Base-by-base conservation (phyloP, 257 asterid genomes). In the Voacanga thouarsii region DNA sequence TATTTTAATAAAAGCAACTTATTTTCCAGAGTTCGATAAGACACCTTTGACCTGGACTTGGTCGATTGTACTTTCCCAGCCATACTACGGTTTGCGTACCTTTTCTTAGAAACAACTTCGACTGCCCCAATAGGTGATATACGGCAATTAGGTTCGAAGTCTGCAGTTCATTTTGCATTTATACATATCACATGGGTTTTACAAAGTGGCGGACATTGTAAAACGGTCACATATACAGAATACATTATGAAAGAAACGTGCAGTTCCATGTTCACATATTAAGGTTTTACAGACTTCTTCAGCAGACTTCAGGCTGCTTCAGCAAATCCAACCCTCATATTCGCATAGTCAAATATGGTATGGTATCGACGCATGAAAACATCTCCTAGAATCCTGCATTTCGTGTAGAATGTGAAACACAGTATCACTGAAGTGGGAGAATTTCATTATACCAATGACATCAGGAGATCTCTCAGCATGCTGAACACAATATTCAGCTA, bases 311-410 rank as follows among this genome's bases (percentile, higher is more conserved):
- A 92, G 72, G 96, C 91, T 78, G 94, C 93, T 84, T 89, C 91
- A 19, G 97, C 94, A 61, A 91, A 92, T n/a, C 96, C 97, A 69
- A 92, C 90, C 82, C 82, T 84, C 89, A 83, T 28, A 12, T 92
- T 86, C 50, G 90, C 97, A 33, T 83, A 91, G 74, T 92, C 97
- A 41, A 92, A 92, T 78, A 92, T 94, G 0, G 94, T 91, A 83
- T 92, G 97, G 77, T 89, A 92, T 44, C 63, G 88, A 5, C 97
- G 96, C 96, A 91, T 91, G 83, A 92, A 92, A 83, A 92, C 91
- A 79, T 92, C 97, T 28, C 97, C 97, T 80, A 92, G 80, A 71
- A 92, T 87, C 97, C 97, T 92, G 92, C 78, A 86, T 70, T 70
- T 61, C 49, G 18, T 43, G 69, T 7, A 59, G 26, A n/a, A 59